phyloP scores from a whole-genome alignment of 108 stramenopile species.

The Chaetoceros muelleri region DNA sequence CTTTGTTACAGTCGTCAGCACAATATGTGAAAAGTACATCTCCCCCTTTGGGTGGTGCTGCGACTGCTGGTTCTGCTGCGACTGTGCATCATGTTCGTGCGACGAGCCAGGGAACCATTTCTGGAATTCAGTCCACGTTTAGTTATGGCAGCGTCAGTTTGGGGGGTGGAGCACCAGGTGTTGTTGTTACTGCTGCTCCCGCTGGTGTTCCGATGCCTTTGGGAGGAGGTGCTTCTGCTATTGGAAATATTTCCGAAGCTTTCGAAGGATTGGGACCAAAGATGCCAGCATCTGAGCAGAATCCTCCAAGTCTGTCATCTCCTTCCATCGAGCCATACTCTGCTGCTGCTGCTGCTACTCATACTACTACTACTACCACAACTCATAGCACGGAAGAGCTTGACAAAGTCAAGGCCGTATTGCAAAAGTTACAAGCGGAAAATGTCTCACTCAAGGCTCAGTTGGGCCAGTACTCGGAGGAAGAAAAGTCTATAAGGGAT shows the following conservation, averaged over 20 bases:
- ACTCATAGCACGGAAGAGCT: conserved; percentile 32
- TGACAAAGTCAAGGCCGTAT: conserved; percentile 34
- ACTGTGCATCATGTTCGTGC: too few species aligned
- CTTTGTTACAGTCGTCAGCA: too few species aligned
- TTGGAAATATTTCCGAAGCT: conserved; percentile 64
- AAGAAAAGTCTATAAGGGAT: conserved; percentile 59
- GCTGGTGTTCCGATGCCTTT: neutral
- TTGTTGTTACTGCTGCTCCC: neutral
- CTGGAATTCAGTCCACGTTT: neutral
- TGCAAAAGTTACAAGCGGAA: conserved; percentile 78
- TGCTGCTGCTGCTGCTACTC: neutral
- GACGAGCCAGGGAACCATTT: neutral
- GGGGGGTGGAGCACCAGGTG: conserved; percentile 2
- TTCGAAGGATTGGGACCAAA: conserved; percentile 54
- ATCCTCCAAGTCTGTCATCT: neutral
- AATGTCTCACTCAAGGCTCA: conserved; percentile 72
- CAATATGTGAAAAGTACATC: neutral
- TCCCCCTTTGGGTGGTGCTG: neutral
- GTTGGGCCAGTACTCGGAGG: conserved; percentile 53
- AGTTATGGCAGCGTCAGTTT: too few species aligned
- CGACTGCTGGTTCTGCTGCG: neutral
- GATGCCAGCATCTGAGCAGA: neutral
- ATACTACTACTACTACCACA: neutral
- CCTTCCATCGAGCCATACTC: neutral
- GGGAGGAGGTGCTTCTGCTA: conserved; percentile 15